Conservation (phyloP, 1,284 basidiomycete genomes). For the Irpex rosettiformis region DNA sequence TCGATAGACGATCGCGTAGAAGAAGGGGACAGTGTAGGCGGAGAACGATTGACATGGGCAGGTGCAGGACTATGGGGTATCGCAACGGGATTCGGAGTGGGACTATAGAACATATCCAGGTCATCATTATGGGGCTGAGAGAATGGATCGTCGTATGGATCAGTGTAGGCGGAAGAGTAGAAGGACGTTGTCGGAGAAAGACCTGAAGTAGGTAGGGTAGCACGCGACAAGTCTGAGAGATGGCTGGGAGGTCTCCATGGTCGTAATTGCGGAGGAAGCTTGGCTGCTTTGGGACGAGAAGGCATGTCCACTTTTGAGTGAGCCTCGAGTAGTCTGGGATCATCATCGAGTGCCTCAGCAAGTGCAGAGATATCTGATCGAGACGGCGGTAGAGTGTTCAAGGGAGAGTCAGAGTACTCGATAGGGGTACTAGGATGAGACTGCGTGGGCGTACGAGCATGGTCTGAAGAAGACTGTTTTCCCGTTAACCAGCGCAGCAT, state of each 20-base stretch:
- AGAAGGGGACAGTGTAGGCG: constrained; percentile 31
- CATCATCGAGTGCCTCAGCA: constrained; percentile 41
- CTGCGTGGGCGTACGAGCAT: constrained; percentile 19
- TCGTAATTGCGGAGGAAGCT: constrained; percentile 38
- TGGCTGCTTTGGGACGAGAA: constrained; percentile 42
- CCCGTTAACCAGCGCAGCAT: constrained; percentile 49
- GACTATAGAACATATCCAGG: constrained; percentile 28
- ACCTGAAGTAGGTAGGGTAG: constrained; percentile 63
- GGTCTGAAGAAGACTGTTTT: constrained; percentile 16
- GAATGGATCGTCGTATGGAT: constrained; percentile 31
- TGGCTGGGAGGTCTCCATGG: constrained; percentile 50
- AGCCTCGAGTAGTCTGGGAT: constrained; percentile 27
- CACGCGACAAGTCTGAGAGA: constrained; percentile 56
- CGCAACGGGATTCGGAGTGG: constrained; percentile 25
- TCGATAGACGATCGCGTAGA: constrained; percentile 54
- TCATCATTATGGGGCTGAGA: constrained; percentile 19
- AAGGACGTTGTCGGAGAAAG: constrained; percentile 33
- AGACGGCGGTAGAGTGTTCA: constrained; percentile 22
- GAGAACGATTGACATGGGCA: constrained; percentile 23
- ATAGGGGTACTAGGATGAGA: constrained; percentile 27
- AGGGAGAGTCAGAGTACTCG: constrained; percentile 20
- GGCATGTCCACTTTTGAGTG: constrained; percentile 24
- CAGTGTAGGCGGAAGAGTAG: constrained; percentile 22
- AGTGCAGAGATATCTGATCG: constrained; percentile 26
- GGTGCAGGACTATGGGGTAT: constrained; percentile 27